These are phyloP conservation scores for Geotrichum histeridarum DNA, from an alignment of 1,139 yeast species.

Conservation along the genomic window DNA sequence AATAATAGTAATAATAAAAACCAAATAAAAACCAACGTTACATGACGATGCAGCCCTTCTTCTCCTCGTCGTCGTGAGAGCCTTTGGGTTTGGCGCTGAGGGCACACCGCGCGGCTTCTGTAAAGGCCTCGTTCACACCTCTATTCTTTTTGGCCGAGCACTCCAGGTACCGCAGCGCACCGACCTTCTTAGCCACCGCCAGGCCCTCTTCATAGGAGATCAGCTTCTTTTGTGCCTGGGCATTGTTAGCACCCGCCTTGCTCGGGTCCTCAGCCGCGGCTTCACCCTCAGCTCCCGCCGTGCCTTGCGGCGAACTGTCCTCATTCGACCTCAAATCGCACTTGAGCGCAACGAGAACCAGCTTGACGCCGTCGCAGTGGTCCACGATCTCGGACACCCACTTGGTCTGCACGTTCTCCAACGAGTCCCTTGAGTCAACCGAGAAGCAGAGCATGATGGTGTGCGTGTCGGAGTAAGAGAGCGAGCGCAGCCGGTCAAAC, in stretches of 20 bases:
- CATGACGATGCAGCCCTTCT: constrained; percentile 29
- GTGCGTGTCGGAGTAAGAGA: constrained; percentile 91
- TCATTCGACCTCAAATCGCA: constrained; percentile 76
- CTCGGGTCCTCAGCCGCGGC: constrained; percentile 30
- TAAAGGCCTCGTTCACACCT: constrained; percentile 95
- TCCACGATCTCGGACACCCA: constrained; percentile 98
- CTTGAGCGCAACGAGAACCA: constrained; percentile 88
- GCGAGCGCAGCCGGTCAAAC: constrained; percentile 83
- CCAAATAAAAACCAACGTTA: constrained; percentile 17
- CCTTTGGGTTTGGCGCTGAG: constrained; percentile 85
- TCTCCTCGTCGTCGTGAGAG: constrained; percentile 46
- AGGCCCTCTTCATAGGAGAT: constrained; percentile 81
- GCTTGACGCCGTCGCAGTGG: constrained; percentile 93
- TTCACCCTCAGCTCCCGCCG: constrained; percentile 28
- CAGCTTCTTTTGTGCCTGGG: constrained; percentile 41
- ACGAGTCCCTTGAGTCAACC: constrained; percentile 88
- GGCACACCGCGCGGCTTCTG: constrained; percentile 96
- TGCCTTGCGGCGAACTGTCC: constrained; percentile 26
- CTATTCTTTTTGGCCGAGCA: constrained; percentile 91
- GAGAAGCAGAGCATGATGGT: constrained; percentile 95
- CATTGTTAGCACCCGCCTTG: constrained; percentile 21
- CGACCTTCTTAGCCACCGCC: constrained; percentile 63
- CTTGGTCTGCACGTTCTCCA: constrained; percentile 88
- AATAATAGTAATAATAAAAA: neutral
- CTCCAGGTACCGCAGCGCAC: constrained; percentile 81